Base-by-base conservation (phyloP, 2,329 filamentous ascomycete species). In the Pyricularia pennisetigena region DNA sequence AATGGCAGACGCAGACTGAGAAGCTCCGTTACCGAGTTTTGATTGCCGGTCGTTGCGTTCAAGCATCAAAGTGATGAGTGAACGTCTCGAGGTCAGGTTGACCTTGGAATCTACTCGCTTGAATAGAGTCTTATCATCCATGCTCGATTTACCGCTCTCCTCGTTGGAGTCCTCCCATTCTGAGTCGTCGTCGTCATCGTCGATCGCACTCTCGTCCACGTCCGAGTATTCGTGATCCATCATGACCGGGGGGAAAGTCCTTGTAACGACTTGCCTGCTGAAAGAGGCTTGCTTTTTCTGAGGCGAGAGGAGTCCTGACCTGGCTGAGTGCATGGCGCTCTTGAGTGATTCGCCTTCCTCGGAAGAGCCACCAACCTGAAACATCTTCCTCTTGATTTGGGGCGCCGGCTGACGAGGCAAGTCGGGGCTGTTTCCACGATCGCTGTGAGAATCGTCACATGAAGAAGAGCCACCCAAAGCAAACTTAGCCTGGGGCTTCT, bases 51-150 rank as follows among this genome's bases (percentile, higher is more conserved):
- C 90, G 71, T 87, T 90, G 75, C 97, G 89, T 14, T 82, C 90
- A 76, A 99, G 88, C 84, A 94, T 90, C 67, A 94, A 88, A 0
- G 94, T 97, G 72, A 99, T 90, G 59, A 98, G 86, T 2, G 94
- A 98, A 66, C 91, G 90, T 65, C 92, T 88, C 1, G 94, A 97
- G 2, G 91, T 90, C 29, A 98, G 83, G 75, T 97, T 92, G 8
- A 89, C 88, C 77, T 89, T 89, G 59, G 94, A 97, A 77, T 97
- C 92, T 65, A 98, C 93, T 9, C 95, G 90, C 78, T 94, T 89
- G 84, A 99, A 99, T 73, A 93, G 83, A 24, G 87, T 85, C 74
- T 87, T 89, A 70, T 95, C 90, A 70, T 95, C 91, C 67, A 93
- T 85, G 76, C 92, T 96, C 1, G 92, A 92, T 72, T 91, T 90